These are phyloP conservation scores for Moricandia moricandioides DNA, from an alignment of 345 rosid genomes.

Conservation along the genomic window DNA sequence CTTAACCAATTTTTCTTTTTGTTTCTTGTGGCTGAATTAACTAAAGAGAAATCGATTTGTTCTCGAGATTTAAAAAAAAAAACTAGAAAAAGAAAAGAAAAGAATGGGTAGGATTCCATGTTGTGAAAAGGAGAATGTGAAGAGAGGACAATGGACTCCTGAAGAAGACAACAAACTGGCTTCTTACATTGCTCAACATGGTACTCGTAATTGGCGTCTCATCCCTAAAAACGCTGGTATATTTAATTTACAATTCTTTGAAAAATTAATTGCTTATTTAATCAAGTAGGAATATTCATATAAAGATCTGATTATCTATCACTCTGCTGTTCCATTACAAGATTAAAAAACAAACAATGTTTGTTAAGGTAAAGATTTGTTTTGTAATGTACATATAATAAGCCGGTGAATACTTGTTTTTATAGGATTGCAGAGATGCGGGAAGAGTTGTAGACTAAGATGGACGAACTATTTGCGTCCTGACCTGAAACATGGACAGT, in stretches of 20 bases:
- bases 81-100: not conserved
- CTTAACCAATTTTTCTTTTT: not conserved
- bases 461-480: constrained; percentile 95
- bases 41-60: constrained; percentile 8
- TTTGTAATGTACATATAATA: not conserved
- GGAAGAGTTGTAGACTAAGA: constrained; percentile 85
- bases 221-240: constrained; percentile 91
- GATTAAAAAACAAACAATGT: not conserved
- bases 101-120: constrained; percentile 91
- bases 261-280: not conserved
- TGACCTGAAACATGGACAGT: constrained; percentile 80
- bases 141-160: constrained; percentile 98
- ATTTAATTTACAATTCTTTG: not conserved
- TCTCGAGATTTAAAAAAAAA: not conserved
- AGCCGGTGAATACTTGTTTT: not conserved
- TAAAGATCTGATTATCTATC: not conserved
- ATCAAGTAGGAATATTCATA: not conserved
- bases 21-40: constrained; percentile 14
- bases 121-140: constrained; percentile 89
- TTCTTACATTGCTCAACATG: constrained; percentile 87
- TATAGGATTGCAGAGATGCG: constrained; percentile 83
- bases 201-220: constrained; percentile 94
- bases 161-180: constrained; percentile 96
- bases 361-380: not conserved
- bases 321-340: not conserved